phyloP scores from a whole-genome alignment of 495 filamentous ascomycete genomes.

The Aspergillus indologenus region DNA sequence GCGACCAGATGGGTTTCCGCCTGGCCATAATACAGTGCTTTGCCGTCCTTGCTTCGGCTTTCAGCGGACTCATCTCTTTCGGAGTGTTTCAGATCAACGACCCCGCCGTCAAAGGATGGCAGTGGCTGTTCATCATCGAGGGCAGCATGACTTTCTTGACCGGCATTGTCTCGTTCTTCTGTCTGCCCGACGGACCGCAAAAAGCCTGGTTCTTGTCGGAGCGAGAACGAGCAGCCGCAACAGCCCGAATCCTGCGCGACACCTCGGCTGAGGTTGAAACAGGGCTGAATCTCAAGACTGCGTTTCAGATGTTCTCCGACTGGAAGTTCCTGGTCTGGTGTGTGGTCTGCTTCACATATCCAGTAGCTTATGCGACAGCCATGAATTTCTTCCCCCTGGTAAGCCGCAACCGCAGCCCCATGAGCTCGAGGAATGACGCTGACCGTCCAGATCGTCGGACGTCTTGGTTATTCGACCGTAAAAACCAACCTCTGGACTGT shows the following conservation, averaged over 20 bases:
- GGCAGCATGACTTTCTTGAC: constrained; percentile 59
- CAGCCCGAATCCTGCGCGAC: constrained; percentile 27
- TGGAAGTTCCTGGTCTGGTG: constrained; percentile 38
- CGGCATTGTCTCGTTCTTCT: constrained; percentile 58
- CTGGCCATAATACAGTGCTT: constrained; percentile 72
- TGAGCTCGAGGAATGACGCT: background rate
- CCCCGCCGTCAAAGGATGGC: constrained; percentile 54
- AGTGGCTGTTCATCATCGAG: constrained; percentile 73
- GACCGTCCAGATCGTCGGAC: constrained; percentile 46
- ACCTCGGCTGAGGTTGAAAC: constrained; percentile 29
- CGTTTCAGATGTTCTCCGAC: constrained; percentile 31
- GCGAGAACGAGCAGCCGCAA: constrained; percentile 46
- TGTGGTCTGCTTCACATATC: constrained; percentile 33
- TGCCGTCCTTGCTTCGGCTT: constrained; percentile 63
- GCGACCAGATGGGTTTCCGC: constrained; percentile 65
- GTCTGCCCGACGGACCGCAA: constrained; percentile 57
- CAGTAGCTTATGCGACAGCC: constrained; percentile 32
- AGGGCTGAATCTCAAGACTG: constrained; percentile 24
- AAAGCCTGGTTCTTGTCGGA: constrained; percentile 58
- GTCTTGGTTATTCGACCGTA: constrained; percentile 55
- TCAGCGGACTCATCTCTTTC: constrained; percentile 62
- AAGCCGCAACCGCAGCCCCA: background rate
- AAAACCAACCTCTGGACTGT: constrained; percentile 73
- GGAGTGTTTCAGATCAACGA: constrained; percentile 66
- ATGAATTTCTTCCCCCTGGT: constrained; percentile 38